Evolutionary conservation across 2,329 filamentous ascomycete genomes (phyloP).

Genomic region (Penicillium oxalicum): DNA sequence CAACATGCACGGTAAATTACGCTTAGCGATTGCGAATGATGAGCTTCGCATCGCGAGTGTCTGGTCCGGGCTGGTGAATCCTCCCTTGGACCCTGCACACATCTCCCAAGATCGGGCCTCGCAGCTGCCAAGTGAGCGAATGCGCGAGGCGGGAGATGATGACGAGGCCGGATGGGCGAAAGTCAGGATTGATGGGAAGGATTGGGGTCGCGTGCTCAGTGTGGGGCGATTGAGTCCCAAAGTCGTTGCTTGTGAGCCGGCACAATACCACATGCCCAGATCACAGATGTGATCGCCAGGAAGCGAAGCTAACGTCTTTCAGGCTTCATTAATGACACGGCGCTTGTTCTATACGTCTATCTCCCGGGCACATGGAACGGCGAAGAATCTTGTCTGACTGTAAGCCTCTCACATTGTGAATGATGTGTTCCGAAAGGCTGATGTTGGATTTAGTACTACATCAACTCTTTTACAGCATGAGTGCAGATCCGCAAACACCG

Average conservation of each 20-base stretch:
- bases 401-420: slow-evolving; percentile 21
- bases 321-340: slow-evolving; percentile 44
- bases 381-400: slow-evolving; percentile 43
- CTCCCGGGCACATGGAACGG: slow-evolving; percentile 37
- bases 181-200: slow-evolving; percentile 84
- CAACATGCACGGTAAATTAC: slow-evolving; percentile 88
- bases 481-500: not conserved
- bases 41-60: slow-evolving; percentile 75
- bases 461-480: slow-evolving; percentile 39
- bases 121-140: slow-evolving; percentile 75
- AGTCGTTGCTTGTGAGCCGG: slow-evolving; percentile 74
- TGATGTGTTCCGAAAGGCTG: not conserved
- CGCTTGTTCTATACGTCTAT: slow-evolving; percentile 44
- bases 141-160: slow-evolving; percentile 58
- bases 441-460: slow-evolving; percentile 35
- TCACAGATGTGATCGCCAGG: too few relatives aligned
- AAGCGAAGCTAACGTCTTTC: not conserved
- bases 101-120: slow-evolving; percentile 60
- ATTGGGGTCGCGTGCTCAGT: slow-evolving; percentile 92
- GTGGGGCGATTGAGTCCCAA: slow-evolving; percentile 82
- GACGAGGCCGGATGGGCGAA: slow-evolving; percentile 81
- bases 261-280: not conserved
- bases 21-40: slow-evolving; percentile 74
- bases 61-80: slow-evolving; percentile 82
- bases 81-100: slow-evolving; percentile 73